A percentile compares a stretch with the other conserved stretches of the same genome.
These are phyloP conservation scores for Solanum pennellii DNA, from an alignment of 257 asterid genomes.

Conservation along the genomic window DNA sequence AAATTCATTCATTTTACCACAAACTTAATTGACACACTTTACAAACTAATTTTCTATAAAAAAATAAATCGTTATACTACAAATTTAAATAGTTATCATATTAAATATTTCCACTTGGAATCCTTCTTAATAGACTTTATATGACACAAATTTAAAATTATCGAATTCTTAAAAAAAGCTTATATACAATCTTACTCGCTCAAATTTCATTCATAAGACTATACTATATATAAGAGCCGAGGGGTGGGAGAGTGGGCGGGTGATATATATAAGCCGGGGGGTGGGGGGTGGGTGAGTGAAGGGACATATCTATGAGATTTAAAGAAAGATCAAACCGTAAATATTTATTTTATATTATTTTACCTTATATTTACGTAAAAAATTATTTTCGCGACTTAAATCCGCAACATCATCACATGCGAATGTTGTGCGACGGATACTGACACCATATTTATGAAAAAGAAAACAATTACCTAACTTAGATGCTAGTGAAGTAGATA, in stretches of 20 bases:
- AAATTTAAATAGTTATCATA: neutral
- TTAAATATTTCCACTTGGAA: neutral
- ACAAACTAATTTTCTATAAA: neutral
- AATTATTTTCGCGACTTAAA: neutral
- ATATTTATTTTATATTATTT: too few species aligned
- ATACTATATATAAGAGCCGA: too few species aligned
- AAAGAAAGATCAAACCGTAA: neutral
- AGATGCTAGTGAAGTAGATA: neutral
- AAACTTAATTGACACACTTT: neutral
- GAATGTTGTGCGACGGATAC: neutral
- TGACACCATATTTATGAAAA: neutral
- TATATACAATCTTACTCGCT: rapidly evolving
- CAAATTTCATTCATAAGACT: too few species aligned
- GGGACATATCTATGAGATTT: too few species aligned
- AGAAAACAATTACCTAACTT: neutral
- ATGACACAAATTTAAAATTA: neutral
- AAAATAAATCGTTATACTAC: neutral
- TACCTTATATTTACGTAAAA: too few species aligned
- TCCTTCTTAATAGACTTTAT: neutral
- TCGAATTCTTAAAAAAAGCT: rapidly evolving
- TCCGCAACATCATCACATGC: neutral
- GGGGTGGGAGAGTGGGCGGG: rapidly evolving
- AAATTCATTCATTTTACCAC: neutral
- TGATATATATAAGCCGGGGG: too few species aligned
- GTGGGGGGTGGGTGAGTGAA: too few species aligned